phyloP scores from a whole-genome alignment of 2,329 filamentous ascomycete species.

The Aspergillus hortae region DNA sequence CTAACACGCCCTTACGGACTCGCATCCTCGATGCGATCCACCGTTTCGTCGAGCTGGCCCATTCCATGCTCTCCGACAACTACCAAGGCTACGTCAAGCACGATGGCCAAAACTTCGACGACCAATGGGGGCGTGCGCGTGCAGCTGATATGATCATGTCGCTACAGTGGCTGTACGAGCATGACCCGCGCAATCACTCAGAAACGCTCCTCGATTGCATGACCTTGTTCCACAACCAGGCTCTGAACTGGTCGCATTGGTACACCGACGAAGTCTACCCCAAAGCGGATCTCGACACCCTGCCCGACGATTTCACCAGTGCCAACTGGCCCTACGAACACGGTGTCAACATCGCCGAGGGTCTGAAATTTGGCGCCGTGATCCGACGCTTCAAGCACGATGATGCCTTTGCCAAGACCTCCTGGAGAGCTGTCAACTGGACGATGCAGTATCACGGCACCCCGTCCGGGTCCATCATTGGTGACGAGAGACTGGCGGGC shows the following conservation, averaged over 20 bases:
- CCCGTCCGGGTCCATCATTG: conserved; percentile 48
- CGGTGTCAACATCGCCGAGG: conserved; percentile 45
- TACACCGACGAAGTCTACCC: conserved; percentile 35
- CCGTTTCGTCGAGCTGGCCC: conserved; percentile 48
- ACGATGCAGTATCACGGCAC: conserved; percentile 49
- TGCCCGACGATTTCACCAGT: conserved; percentile 12
- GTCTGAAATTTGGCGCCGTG: conserved; percentile 44
- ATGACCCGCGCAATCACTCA: conserved; percentile 37
- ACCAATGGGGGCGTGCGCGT: conserved; percentile 32
- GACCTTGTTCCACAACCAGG: conserved; percentile 28
- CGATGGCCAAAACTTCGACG: conserved; percentile 41
- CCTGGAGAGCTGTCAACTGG: conserved; percentile 45
- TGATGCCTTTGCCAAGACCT: conserved; percentile 38
- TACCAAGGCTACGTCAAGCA: conserved; percentile 50
- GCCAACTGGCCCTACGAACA: conserved; percentile 40
- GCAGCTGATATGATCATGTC: conserved; percentile 43
- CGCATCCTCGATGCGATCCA: conserved; percentile 49
- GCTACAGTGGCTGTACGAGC: conserved; percentile 49
- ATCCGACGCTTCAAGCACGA: conserved; percentile 46
- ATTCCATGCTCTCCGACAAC: conserved; percentile 54
- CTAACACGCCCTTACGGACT: conserved; percentile 33
- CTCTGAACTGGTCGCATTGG: conserved; percentile 36
- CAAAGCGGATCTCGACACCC: conserved; percentile 22
- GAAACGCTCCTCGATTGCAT: conserved; percentile 40
- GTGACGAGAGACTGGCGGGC: conserved; percentile 48